Base-by-base conservation (phyloP, 345 rosid species). In the Trapa incisa region DNA sequence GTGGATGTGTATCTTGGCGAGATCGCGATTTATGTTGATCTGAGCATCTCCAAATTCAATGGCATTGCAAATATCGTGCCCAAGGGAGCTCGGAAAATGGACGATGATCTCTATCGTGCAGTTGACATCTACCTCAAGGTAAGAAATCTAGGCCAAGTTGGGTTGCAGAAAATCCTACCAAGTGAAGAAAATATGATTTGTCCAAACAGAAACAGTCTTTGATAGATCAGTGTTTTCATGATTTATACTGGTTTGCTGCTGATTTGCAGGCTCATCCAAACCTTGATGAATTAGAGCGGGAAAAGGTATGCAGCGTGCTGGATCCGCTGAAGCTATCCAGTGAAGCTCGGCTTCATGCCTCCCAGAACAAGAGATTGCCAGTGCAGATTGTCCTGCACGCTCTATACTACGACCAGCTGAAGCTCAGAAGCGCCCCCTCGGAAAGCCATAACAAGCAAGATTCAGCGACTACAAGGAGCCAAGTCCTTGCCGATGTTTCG, bases 331-430 rank as follows among this genome's bases (percentile, higher is more conserved):
- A 88, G 74, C 83, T 93, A 6, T 88, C 98, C 1, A 78, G 82
- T 73, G 91, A 90, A 72, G 98, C 98, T 37, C 82, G 97, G 67
- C 76, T 86, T 16, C 98, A 93, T 54, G 97, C 98, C 41, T 90
- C 98, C 36, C 85, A 90, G 73, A 93, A 93, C 91, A 93, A 90
- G 77, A 75, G 98, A 12, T 64, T 93, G 52, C 98, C 98, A 0
- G 95, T 87, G 4, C 89, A 87, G 65, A 80, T 87, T 6, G 92
- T 90, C 33, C 74, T 90, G 35, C 95, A 88, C 50, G 86, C 95
- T 0, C 80, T 93, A 64, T 90, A 88, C 78, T 85, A 87, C 37
- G 97, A 93, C 67, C 91, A 88, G 78, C 85, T 90, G 60, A 90
- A 86, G 83, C 76, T 90, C 8, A 80, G 96, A 72, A 89, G 98